Conservation (phyloP, 257 asterid species). For the Rehmannia glutinosa region DNA sequence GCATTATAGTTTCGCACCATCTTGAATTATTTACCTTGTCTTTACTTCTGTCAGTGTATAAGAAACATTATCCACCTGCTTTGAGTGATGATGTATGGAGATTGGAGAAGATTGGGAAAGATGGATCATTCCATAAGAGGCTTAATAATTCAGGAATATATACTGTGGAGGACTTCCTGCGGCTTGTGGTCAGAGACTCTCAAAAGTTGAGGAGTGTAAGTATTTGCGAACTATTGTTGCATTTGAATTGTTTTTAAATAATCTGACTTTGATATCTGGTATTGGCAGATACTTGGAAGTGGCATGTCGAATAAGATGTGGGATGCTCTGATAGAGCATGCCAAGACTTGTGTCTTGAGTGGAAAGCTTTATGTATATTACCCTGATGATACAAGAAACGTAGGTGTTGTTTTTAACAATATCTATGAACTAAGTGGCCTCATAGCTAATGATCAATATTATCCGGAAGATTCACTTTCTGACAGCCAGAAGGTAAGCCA, state of each 20-base stretch:
- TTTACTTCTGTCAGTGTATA: slow-evolving; percentile 57
- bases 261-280: slow-evolving; percentile 19
- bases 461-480: slow-evolving; percentile 79
- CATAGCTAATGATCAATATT: slow-evolving; percentile 73
- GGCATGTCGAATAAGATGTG: slow-evolving; percentile 99
- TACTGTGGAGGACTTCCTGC: slow-evolving; percentile 80
- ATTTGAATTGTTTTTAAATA: slow-evolving; percentile 3
- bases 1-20: neutral
- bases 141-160: slow-evolving; percentile 64
- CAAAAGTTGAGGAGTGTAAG: slow-evolving; percentile 83
- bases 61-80: slow-evolving; percentile 97
- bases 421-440: slow-evolving; percentile 91
- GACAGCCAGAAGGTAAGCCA: slow-evolving; percentile 84
- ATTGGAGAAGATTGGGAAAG: slow-evolving; percentile 97
- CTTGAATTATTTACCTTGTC: slow-evolving; percentile 13
- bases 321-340: slow-evolving; percentile 93
- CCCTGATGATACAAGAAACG: slow-evolving; percentile 67
- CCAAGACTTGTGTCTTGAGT: slow-evolving; percentile 88
- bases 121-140: slow-evolving; percentile 97
- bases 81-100: slow-evolving; percentile 94
- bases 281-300: slow-evolving; percentile 83
- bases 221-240: slow-evolving; percentile 11
- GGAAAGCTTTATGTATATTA: slow-evolving; percentile 90
- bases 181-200: slow-evolving; percentile 81
- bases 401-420: slow-evolving; percentile 85